Evolutionary conservation across 345 rosid genomes (phyloP), one percentile per base, ranked within the genome.

Genomic region (Jatropha curcas): DNA sequence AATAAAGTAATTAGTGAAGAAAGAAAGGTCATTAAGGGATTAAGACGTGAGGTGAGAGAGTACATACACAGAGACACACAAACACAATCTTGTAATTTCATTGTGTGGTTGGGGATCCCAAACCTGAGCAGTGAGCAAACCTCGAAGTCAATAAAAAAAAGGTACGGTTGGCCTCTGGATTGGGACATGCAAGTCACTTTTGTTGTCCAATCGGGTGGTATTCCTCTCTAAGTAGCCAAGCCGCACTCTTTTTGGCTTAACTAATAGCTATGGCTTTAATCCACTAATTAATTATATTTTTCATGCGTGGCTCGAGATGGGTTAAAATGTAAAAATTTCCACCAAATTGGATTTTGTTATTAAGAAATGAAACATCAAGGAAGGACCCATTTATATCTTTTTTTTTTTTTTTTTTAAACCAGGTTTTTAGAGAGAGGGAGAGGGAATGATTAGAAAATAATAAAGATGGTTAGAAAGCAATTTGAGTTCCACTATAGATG

Each of bases 241-340:
- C 79, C 81, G 51, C 60, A 4, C 60, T 50, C 62, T 13, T 62
- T 59, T 56, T n/a, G 10, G 46, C 51, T 76, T 41, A 70, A 63
- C 78, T 45, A 68, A 37, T 9, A 34, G 27, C 45, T 46, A 7
- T 72, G 35, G 30, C 55, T 67, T 58, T 46, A n/a, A n/a, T n/a
- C n/a, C n/a, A n/a, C n/a, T n/a, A n/a, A n/a, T n/a, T 41, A 41
- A 8, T 41, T 13, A 39, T 55, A 31, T 34, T 46, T 46, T 46
- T 50, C 74, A 73, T 86, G 79, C 83, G 89, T 81, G 86, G 89
- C 86, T 84, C 85, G 83, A 87, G 90, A 84, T 43, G 79, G 50
- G 71, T 61, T 60, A 67, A 46, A 67, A 13, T 61, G 27, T 70
- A 65, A 71, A 68, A 34, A 10, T 68, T 34, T 22, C 41, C 16